Base-by-base conservation (phyloP, 176 grass and related monocot species). In the Oryza brachyantha region DNA sequence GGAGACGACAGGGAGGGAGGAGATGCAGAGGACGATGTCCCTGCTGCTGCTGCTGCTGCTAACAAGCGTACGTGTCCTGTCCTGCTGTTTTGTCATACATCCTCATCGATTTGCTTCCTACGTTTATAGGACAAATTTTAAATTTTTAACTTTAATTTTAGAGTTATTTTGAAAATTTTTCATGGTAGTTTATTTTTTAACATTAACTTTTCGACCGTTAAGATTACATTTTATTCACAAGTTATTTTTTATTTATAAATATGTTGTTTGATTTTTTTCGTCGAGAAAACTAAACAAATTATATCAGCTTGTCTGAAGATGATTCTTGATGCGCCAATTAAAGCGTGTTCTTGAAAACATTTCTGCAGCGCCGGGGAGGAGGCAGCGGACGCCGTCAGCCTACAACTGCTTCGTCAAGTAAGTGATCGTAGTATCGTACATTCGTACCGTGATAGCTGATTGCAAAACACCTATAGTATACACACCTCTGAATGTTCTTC, bases 321-420 rank as follows among this genome's bases (percentile, higher is more conserved):
- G 3, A 50, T 50, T 54, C 31, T n/a, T 58, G 32, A 48, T 24
- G 10, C 32, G 24, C 48, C 75, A 60, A 46, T 22, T 10, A 8
- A 8, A 64, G 28, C 39, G 34, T 17, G 7, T 0, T 75, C 3
- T 58, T 8, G 14, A 40, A 40, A 78, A 58, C 28, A 48, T 29
- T 54, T 73, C 62, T 21, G 57, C 85, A 93, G 88, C 91, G 71
- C 88, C 91, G 0, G 79, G 76, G 76, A 93, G 83, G 75, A 88
- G 73, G 70, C 88, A 93, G 70, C 74, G 91, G 50, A 82, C 85
- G 68, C 91, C 91, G 5, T 90, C 91, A 9, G 91, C 91, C 63
- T 93, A 93, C 70, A 93, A 90, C 70, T 84, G 82, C 12, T 93
- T 93, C 79, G 85, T 93, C 91, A 93, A 85, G 85, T 90, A 88